These are phyloP conservation scores for Volvox carteri DNA, from an alignment of 163 green algal species.

Conservation along the genomic window DNA sequence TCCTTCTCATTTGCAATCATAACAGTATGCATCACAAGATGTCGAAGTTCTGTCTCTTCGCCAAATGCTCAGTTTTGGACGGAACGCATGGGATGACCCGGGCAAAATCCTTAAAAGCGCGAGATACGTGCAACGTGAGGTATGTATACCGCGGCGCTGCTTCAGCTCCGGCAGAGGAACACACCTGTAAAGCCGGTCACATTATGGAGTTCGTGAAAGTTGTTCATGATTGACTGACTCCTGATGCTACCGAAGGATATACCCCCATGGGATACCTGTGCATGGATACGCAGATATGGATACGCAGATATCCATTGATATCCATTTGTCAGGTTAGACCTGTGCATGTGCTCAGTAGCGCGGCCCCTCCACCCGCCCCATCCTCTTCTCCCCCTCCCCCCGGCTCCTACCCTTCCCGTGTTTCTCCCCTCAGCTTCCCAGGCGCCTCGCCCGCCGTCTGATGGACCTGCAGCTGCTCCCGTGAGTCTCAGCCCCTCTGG, in stretches of 20 bases:
- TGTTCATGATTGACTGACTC: too few species aligned
- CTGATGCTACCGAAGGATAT: too few species aligned
- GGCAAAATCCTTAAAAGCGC: constrained; percentile 67
- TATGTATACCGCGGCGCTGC: too few species aligned
- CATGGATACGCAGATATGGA: too few species aligned
- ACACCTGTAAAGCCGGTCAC: too few species aligned
- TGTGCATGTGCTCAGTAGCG: too few species aligned
- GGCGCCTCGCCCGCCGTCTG: constrained; percentile 86
- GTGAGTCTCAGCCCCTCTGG: constrained; percentile 58
- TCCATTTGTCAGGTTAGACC: too few species aligned
- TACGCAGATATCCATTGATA: too few species aligned
- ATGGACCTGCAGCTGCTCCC: constrained; percentile 94
- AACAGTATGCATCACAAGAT: constrained; percentile 71
- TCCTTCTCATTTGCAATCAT: background rate
- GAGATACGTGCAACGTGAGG: constrained; percentile 80
- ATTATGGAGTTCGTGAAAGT: too few species aligned
- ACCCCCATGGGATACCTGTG: too few species aligned
- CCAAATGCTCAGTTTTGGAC: constrained; percentile 78
- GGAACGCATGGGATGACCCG: constrained; percentile 58
- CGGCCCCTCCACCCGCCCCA: too few species aligned
- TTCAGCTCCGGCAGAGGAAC: too few species aligned
- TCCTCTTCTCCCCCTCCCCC: background rate
- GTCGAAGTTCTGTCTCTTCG: constrained; percentile 73
- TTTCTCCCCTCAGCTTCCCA: constrained; percentile 81
- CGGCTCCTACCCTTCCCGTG: background rate